Evolutionary conservation across 352 stramenopile species (phyloP), one percentile per base, ranked within the genome.

Genomic region (Phytophthora brassicae): DNA sequence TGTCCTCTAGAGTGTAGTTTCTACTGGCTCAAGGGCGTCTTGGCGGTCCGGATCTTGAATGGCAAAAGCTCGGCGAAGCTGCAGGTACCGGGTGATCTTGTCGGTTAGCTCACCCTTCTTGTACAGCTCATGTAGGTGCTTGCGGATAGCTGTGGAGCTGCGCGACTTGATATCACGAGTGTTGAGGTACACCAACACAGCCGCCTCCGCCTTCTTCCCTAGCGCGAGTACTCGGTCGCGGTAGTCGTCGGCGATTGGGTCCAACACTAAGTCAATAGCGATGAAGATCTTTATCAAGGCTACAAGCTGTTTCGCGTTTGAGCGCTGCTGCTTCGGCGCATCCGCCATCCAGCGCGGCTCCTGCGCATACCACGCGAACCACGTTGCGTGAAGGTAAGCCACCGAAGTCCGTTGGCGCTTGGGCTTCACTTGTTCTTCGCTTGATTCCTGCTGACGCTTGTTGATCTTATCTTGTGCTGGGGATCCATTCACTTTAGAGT

Each of bases 341-440:
- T 44, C 17, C 0, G 38, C 5, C 1, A 22, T 11, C 35, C 31
- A 36, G 16, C 14, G 33, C 5, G 35, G 48, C 20, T 56, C 48
- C 13, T 46, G 48, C 20, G 50, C 50, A 6, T 49, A 57, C 50
- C 50, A 48, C 23, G 24, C 50, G 20, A 38, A 57, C 36, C 38
- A 57, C 20, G n/a, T 41, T 3, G 36, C 38, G 28, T 41, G 50
- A 19, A 57, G 38, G 50, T 48, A 33, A 47, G 50, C 39, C 22
- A n/a, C 36, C 8, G 36, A 19, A 4, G 14, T 26, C n/a, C 46
- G 24, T 51, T 36, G 8, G 4, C 29, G 28, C 46, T 57, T 63
- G n/a, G 17, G 56, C 24, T 57, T 48, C 7, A 48, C 39, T 50
- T 56, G 3, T 19, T 66, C 13, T 59, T 65, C 41, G 14, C 19